phyloP scores from a whole-genome alignment of 139 green algal genomes.

The Closterium sp. region DNA sequence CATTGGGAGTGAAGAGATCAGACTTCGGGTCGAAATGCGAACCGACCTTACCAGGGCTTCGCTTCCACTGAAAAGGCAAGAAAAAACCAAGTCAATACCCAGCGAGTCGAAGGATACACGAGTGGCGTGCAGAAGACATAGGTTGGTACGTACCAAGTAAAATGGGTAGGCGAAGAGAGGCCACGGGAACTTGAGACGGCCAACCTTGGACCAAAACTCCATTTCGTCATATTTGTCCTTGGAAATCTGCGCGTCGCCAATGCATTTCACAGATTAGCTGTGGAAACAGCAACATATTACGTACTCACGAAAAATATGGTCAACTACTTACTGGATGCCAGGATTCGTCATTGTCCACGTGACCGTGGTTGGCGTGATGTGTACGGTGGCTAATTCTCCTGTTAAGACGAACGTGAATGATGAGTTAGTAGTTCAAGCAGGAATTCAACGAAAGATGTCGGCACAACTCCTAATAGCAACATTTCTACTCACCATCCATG shows the following conservation, averaged over 20 bases:
- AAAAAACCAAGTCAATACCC: background rate
- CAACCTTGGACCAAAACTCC: conserved; percentile 58
- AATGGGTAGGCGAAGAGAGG: conserved; percentile 87
- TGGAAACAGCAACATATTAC: too few relatives aligned
- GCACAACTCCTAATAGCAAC: too few relatives aligned
- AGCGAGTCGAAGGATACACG: background rate
- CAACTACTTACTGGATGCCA: conserved; percentile 74
- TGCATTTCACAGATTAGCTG: background rate
- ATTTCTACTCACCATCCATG: conserved; percentile 80
- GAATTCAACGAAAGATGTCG: background rate
- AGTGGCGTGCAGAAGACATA: background rate
- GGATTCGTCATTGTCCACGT: conserved; percentile 95
- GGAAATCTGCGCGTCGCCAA: conserved; percentile 46
- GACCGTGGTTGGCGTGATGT: conserved; percentile 90
- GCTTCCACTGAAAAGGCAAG: conserved; percentile 30
- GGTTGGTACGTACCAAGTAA: conserved; percentile 11
- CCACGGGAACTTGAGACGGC: conserved; percentile 74
- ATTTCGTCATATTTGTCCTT: conserved; percentile 51
- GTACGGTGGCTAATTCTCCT: conserved; percentile 86
- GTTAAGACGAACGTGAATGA: background rate
- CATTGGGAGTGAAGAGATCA: conserved; percentile 74
- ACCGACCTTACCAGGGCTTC: conserved; percentile 80
- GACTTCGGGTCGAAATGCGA: conserved; percentile 89
- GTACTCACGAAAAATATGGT: too few relatives aligned
- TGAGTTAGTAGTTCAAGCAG: background rate